A percentile compares a stretch with the other conserved stretches of the same genome.
Conservation (phyloP, 139 green algal species). For the Chlorella sp. region DNA sequence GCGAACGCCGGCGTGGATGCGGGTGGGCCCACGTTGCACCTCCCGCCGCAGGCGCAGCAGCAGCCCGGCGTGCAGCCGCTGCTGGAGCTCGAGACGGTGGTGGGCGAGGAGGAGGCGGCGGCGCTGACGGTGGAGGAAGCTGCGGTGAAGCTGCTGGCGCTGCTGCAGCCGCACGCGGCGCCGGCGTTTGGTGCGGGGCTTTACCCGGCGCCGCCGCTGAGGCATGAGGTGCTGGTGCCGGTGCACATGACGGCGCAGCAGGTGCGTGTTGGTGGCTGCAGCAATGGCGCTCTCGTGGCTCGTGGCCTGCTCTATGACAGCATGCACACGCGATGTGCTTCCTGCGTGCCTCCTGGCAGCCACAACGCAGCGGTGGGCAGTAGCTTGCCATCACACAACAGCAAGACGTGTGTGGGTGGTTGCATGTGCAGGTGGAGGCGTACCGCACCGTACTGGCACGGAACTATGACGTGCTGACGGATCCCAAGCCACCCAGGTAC, state of each 20-base stretch:
- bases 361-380: too few species aligned
- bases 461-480: slow-evolving; percentile 52
- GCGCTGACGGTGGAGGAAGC: neutral
- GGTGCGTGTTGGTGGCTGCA: too few species aligned
- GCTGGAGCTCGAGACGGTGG: slow-evolving; percentile 18
- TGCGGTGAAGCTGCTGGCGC: slow-evolving; percentile 13
- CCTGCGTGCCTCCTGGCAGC: too few species aligned
- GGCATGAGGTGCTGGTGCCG: slow-evolving; percentile 36
- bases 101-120: slow-evolving; percentile 5
- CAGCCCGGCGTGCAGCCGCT: too few species aligned
- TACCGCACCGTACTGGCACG: slow-evolving; percentile 55
- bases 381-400: too few species aligned
- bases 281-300: too few species aligned
- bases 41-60: too few species aligned
- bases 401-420: too few species aligned
- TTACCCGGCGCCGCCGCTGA: neutral
- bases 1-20: slow-evolving; percentile 8
- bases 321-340: too few species aligned
- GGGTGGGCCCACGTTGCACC: neutral
- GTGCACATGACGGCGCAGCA: slow-evolving; percentile 36
- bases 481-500: slow-evolving; percentile 42
- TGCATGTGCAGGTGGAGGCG: slow-evolving; percentile 38
- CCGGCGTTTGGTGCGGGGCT: neutral
- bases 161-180: slow-evolving; percentile 9
- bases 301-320: too few species aligned